These are phyloP conservation scores for Austroboletus niveus DNA, from an alignment of 1,284 basidiomycete species.

Conservation along the genomic window DNA sequence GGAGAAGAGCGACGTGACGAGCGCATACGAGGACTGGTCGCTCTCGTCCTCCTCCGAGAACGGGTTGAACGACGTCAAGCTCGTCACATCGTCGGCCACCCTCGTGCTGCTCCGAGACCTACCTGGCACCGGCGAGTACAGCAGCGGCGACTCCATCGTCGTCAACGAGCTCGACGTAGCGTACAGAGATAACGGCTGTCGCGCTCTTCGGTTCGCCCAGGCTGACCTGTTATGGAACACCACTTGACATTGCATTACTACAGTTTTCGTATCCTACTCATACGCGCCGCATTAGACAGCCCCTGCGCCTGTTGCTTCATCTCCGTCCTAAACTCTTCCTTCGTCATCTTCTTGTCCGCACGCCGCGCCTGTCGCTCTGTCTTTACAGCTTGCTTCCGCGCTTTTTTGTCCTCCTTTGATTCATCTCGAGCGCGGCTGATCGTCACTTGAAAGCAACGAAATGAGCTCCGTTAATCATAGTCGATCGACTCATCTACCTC, in stretches of 20 bases:
- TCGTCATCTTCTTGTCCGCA: conserved; percentile 77
- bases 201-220: conserved; percentile 8
- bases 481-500: conserved; percentile 15
- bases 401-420: conserved; percentile 82
- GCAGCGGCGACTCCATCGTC: conserved; percentile 32
- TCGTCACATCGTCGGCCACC: conserved; percentile 62
- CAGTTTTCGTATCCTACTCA: conserved; percentile 22
- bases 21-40: conserved; percentile 77
- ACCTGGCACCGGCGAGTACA: conserved; percentile 43
- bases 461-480: conserved; percentile 2
- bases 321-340: conserved; percentile 75
- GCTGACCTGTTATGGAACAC: conserved; percentile 15
- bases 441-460: conserved; percentile 37
- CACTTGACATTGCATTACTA: neutral
- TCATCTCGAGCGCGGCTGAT: conserved; percentile 78
- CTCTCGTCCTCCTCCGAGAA: conserved; percentile 85
- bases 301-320: conserved; percentile 68
- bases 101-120: conserved; percentile 64
- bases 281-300: conserved; percentile 36
- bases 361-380: conserved; percentile 74
- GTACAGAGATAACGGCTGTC: conserved; percentile 4
- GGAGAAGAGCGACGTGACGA: conserved; percentile 74
- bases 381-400: conserved; percentile 88
- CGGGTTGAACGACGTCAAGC: conserved; percentile 79
- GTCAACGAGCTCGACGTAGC: neutral